A percentile compares a stretch with the other conserved stretches of the same genome.
These are phyloP conservation scores for Actinomortierella wolfii DNA, from an alignment of 371 early-diverging fungal species.

Conservation along the genomic window DNA sequence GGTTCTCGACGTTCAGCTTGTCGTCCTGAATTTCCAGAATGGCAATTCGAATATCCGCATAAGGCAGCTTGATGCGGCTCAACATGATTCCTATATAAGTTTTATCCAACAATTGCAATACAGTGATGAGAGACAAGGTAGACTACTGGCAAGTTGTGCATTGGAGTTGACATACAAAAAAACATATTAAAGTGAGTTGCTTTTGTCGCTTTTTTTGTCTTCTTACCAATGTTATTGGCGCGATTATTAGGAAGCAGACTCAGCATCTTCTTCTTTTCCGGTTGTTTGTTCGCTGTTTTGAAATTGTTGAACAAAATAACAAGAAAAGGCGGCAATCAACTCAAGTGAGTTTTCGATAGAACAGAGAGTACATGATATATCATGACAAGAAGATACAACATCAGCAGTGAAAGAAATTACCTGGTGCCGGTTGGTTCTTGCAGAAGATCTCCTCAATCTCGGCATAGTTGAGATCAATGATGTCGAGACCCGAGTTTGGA, in stretches of 20 bases:
- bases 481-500: slow-evolving; percentile 27
- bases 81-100: slow-evolving; percentile 65
- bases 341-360: no score
- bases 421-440: slow-evolving; percentile 21
- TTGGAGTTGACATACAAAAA: background rate
- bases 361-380: background rate
- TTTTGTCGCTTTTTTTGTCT: no score
- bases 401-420: background rate
- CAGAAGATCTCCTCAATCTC: slow-evolving; percentile 45
- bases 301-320: background rate
- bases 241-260: slow-evolving; percentile 70
- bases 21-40: slow-evolving; percentile 70
- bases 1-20: slow-evolving; percentile 59
- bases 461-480: slow-evolving; percentile 35
- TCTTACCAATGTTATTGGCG: slow-evolving; percentile 65
- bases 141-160: background rate
- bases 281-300: slow-evolving; percentile 6
- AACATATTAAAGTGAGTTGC: background rate
- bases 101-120: background rate
- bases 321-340: background rate
- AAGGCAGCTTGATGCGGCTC: slow-evolving; percentile 66
- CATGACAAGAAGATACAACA: background rate
- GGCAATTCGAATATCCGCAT: slow-evolving; percentile 70
- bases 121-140: background rate
- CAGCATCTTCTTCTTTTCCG: slow-evolving; percentile 50